These are phyloP conservation scores for Maudiozyma barnettii DNA, from an alignment of 805 yeast species.

Conservation along the genomic window DNA sequence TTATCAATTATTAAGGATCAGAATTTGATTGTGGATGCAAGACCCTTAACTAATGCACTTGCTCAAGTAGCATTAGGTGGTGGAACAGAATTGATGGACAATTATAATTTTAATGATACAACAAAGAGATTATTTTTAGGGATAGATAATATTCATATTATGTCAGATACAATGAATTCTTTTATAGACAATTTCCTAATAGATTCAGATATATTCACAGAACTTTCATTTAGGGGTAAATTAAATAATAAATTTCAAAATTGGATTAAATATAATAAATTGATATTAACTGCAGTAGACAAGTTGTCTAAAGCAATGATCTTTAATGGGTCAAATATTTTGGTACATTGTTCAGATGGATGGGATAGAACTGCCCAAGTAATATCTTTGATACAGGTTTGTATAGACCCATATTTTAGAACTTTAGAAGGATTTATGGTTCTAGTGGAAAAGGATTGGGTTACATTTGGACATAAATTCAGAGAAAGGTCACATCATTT, in stretches of 20 bases:
- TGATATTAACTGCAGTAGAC: conserved; percentile 66
- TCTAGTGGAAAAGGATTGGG: conserved; percentile 89
- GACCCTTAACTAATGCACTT: conserved; percentile 91
- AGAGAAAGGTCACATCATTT: conserved; percentile 76
- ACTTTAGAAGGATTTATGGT: conserved; percentile 82
- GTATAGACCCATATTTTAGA: conserved; percentile 83
- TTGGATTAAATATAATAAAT: conserved; percentile 69
- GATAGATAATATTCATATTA: conserved; percentile 90
- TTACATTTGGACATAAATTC: conserved; percentile 87
- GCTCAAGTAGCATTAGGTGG: conserved; percentile 97
- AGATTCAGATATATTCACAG: conserved; percentile 47
- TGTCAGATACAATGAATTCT: conserved; percentile 71
- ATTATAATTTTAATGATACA: conserved; percentile 54
- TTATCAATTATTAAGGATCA: conserved; percentile 32
- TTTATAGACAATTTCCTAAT: conserved; percentile 49
- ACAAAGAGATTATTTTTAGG: conserved; percentile 66
- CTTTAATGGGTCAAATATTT: conserved; percentile 68
- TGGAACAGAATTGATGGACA: conserved; percentile 91
- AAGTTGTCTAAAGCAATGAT: conserved; percentile 74
- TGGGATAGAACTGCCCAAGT: conserved; percentile 97
- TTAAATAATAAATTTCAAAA: conserved; percentile 39
- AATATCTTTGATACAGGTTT: conserved; percentile 70
- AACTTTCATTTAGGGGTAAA: neutral
- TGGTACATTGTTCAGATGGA: conserved; percentile 95
- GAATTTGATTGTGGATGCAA: conserved; percentile 77